A percentile compares a stretch with the other conserved stretches of the same genome.
phyloP scores from a whole-genome alignment of 2,329 filamentous ascomycete genomes.

The Nemania sp. region DNA sequence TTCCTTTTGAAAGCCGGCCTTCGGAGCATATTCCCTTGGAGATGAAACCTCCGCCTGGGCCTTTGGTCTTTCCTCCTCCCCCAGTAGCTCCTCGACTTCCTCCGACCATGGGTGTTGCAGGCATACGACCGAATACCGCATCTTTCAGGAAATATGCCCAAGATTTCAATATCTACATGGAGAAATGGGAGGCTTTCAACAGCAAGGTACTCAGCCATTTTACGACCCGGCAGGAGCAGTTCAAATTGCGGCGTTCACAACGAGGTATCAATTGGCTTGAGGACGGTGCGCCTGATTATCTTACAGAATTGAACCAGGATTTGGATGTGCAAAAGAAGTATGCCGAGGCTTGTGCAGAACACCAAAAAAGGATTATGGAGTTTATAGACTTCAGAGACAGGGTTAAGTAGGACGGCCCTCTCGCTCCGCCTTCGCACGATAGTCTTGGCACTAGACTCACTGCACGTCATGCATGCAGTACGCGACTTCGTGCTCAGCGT shows the following conservation, averaged over 20 bases:
- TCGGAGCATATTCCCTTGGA: slow-evolving; percentile 47
- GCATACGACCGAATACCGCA: slow-evolving; percentile 48
- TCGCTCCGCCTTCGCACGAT: not conserved
- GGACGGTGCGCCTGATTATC: slow-evolving; percentile 59
- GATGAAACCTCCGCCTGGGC: slow-evolving; percentile 42
- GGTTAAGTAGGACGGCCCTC: slow-evolving; percentile 42
- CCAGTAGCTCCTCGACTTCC: slow-evolving; percentile 57
- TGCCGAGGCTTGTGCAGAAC: slow-evolving; percentile 61
- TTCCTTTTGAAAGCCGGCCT: slow-evolving; percentile 61
- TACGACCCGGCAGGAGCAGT: slow-evolving; percentile 52
- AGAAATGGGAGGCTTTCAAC: slow-evolving; percentile 56
- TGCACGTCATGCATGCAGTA: not conserved
- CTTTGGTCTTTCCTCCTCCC: slow-evolving; percentile 52
- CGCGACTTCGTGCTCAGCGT: not conserved
- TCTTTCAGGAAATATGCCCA: slow-evolving; percentile 57
- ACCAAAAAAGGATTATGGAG: slow-evolving; percentile 62
- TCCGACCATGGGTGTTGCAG: slow-evolving; percentile 47
- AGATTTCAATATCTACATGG: slow-evolving; percentile 60
- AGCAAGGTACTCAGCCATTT: slow-evolving; percentile 61
- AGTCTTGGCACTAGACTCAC: not conserved
- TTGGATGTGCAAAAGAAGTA: slow-evolving; percentile 65
- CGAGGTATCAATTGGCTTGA: slow-evolving; percentile 54
- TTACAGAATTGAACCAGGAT: slow-evolving; percentile 66
- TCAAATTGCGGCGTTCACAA: slow-evolving; percentile 45
- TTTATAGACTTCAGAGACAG: slow-evolving; percentile 56